Conservation (phyloP, 495 filamentous ascomycete species). For the Aspergillus affinis region DNA sequence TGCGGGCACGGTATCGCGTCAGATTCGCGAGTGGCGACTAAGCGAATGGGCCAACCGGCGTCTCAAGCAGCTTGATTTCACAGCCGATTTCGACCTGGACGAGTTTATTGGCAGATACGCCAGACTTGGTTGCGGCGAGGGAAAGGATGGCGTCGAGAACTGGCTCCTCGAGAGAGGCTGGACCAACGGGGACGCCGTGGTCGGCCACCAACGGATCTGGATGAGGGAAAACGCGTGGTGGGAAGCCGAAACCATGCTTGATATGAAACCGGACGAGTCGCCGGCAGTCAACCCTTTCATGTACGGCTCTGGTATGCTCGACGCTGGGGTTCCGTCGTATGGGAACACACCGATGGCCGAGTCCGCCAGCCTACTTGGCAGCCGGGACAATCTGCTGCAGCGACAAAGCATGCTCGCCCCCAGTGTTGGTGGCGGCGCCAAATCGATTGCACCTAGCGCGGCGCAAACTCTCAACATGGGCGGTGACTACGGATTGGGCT, state of each 20-base stretch:
- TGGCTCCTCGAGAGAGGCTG: conserved; percentile 96
- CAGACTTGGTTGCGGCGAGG: conserved; percentile 82
- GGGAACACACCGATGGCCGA: conserved; percentile 49
- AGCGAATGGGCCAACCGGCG: conserved; percentile 96
- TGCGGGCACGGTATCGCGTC: conserved; percentile 85
- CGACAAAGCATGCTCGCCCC: conserved; percentile 63
- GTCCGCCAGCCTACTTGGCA: conserved; percentile 61
- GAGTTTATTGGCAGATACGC: conserved; percentile 85
- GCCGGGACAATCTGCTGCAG: conserved; percentile 67
- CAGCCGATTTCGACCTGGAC: conserved; percentile 91
- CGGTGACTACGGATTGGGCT: conserved; percentile 85
- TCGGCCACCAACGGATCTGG: conserved; percentile 91
- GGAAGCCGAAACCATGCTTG: conserved; percentile 96
- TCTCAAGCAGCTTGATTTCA: conserved; percentile 92
- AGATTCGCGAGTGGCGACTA: conserved; percentile 87
- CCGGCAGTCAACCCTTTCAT: conserved; percentile 31
- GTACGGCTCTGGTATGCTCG: conserved; percentile 35
- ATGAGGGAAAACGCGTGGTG: conserved; percentile 94
- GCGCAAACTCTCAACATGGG: conserved; percentile 57
- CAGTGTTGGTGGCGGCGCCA: conserved; percentile 52
- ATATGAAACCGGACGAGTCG: conserved; percentile 68
- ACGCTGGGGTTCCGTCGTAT: conserved; percentile 29
- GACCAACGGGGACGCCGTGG: conserved; percentile 94
- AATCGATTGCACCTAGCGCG: conserved; percentile 71
- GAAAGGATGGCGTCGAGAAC: conserved; percentile 88